These are phyloP conservation scores for Melaleuca quinquenervia DNA, from an alignment of 345 rosid genomes.

Conservation along the genomic window DNA sequence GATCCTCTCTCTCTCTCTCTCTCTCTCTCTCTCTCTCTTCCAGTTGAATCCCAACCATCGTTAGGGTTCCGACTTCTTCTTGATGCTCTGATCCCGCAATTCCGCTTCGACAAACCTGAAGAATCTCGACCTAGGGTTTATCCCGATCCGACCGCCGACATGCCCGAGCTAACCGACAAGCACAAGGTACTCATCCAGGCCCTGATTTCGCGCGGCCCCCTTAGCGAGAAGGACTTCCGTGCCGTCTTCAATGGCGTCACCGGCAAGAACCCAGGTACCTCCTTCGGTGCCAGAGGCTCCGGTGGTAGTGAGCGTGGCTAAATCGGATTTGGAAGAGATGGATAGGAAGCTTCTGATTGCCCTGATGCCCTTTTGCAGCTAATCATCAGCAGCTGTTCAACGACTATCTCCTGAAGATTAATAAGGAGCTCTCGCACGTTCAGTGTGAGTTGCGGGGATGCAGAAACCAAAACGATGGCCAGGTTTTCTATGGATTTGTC, in stretches of 20 bases:
- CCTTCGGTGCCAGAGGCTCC: not conserved
- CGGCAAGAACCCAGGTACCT: conserved; percentile 46
- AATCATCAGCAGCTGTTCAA: conserved; percentile 32
- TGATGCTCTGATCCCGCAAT: not conserved
- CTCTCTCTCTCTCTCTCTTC: not conserved
- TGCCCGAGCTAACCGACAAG: conserved; percentile 52
- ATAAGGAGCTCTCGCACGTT: conserved; percentile 67
- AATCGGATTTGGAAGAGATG: no score
- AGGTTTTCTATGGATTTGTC: conserved; percentile 69
- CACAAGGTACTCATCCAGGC: conserved; percentile 86
- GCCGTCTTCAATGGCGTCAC: conserved; percentile 54
- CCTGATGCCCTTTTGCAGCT: conserved; percentile 18
- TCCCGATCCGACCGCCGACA: not conserved
- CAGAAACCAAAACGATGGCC: conserved; percentile 68
- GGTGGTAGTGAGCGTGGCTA: no score
- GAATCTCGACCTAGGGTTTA: not conserved
- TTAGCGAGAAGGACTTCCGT: conserved; percentile 53
- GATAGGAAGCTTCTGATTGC: not conserved
- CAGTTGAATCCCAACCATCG: not conserved
- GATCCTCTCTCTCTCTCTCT: not conserved
- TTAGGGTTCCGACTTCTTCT: not conserved
- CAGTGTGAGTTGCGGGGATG: conserved; percentile 79
- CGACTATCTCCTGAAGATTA: conserved; percentile 66
- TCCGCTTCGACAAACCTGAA: not conserved
- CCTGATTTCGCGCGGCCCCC: conserved; percentile 77